Evolutionary conservation across 1,284 basidiomycete species (phyloP).

Genomic region (Pisolithus thermaeus): DNA sequence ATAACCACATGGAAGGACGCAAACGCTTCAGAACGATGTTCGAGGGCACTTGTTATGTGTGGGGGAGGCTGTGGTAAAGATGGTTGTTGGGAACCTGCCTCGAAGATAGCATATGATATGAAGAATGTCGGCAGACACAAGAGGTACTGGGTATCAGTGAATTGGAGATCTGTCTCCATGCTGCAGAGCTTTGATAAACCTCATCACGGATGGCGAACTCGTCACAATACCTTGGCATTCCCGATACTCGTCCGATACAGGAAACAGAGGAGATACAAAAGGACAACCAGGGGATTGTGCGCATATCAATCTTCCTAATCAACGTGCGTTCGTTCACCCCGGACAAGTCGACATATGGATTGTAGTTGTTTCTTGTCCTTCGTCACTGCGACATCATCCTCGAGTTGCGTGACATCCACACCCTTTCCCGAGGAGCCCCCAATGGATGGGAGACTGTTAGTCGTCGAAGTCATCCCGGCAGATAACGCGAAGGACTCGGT

Average conservation of each 20-base stretch:
- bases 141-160: conserved; percentile 60
- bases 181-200: conserved; percentile 42
- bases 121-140: conserved; percentile 60
- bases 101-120: conserved; percentile 61
- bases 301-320: conserved; percentile 59
- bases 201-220: neutral
- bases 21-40: conserved; percentile 68
- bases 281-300: conserved; percentile 63
- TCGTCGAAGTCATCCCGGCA: conserved; percentile 1
- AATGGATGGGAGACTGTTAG: neutral
- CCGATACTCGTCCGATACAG: conserved; percentile 78
- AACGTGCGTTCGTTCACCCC: conserved; percentile 58
- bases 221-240: conserved; percentile 57
- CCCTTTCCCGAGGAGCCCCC: conserved; percentile 15
- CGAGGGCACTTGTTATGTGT: conserved; percentile 46
- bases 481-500: neutral
- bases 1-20: conserved; percentile 65
- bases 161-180: conserved; percentile 47
- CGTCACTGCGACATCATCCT: conserved; percentile 1
- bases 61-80: neutral
- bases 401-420: conserved; percentile 3
- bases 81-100: conserved; percentile 28
- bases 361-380: conserved; percentile 29
- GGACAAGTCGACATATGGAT: conserved; percentile 47
- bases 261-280: conserved; percentile 73